Evolutionary conservation across 805 yeast species (phyloP).

Genomic region (Lipomyces chichibuensis): DNA sequence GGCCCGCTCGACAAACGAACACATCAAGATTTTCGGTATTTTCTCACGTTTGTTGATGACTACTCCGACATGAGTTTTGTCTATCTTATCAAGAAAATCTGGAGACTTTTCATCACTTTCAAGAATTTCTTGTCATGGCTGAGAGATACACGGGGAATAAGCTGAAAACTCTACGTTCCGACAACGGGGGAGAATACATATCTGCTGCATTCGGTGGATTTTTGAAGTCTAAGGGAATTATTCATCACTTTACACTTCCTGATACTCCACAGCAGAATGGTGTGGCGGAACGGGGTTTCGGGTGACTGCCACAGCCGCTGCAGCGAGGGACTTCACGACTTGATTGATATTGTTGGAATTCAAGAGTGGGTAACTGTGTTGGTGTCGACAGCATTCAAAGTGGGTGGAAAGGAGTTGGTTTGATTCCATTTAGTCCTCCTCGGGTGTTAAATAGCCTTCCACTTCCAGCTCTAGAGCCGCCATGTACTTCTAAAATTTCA

Average conservation of each 20-base stretch:
- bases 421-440: too few species aligned
- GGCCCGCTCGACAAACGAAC: neutral
- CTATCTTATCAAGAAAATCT: too few species aligned
- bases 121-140: neutral
- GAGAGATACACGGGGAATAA: too few species aligned
- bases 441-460: too few species aligned
- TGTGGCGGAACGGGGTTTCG: neutral
- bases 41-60: neutral
- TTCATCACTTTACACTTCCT: neutral
- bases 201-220: neutral
- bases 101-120: neutral
- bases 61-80: neutral
- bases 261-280: conserved; percentile 4
- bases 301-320: too few species aligned
- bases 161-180: neutral
- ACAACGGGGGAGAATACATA: conserved; percentile 2
- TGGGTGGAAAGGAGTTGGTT: too few species aligned
- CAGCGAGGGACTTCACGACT: too few species aligned
- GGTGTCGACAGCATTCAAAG: too few species aligned
- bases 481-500: too few species aligned
- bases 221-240: neutral
- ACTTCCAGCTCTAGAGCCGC: too few species aligned
- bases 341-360: too few species aligned
- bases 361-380: too few species aligned
- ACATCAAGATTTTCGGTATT: neutral